These are phyloP conservation scores for Cladophialophora yegresii DNA, from an alignment of 2,329 filamentous ascomycete species.

Conservation along the genomic window DNA sequence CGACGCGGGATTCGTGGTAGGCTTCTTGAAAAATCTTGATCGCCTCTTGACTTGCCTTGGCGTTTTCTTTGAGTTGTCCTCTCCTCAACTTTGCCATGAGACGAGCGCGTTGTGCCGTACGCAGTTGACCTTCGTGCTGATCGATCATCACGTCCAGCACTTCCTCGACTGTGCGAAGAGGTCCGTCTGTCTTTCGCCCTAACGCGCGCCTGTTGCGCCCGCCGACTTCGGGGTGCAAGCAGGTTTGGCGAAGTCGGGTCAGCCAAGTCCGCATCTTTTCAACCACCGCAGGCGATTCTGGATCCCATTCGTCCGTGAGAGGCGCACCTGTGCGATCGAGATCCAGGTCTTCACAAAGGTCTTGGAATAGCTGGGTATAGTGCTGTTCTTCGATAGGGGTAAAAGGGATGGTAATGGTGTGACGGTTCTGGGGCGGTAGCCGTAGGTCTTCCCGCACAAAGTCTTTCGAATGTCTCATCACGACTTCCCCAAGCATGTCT, in stretches of 20 bases:
- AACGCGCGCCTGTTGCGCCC: constrained; percentile 65
- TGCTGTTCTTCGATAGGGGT: constrained; percentile 88
- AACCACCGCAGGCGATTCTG: constrained; percentile 57
- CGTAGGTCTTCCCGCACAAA: constrained; percentile 74
- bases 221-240: constrained; percentile 81
- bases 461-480: constrained; percentile 83
- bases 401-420: constrained; percentile 87
- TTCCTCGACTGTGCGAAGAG: constrained; percentile 78
- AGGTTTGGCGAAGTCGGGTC: constrained; percentile 74
- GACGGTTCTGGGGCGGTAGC: constrained; percentile 79
- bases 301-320: constrained; percentile 62
- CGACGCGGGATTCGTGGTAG: constrained; percentile 50
- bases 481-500: constrained; percentile 68
- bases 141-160: constrained; percentile 92
- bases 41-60: constrained; percentile 66
- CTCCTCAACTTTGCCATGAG: constrained; percentile 65
- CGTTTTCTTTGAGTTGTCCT: constrained; percentile 79
- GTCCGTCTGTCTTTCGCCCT: constrained; percentile 64
- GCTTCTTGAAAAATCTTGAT: constrained; percentile 68
- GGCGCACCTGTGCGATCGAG: constrained; percentile 67
- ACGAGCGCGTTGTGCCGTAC: constrained; percentile 67
- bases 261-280: constrained; percentile 80
- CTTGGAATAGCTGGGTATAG: constrained; percentile 72
- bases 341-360: constrained; percentile 71
- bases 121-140: constrained; percentile 69